phyloP scores from a whole-genome alignment of 2,329 filamentous ascomycete species.

The Hymenoscyphus scutula region DNA sequence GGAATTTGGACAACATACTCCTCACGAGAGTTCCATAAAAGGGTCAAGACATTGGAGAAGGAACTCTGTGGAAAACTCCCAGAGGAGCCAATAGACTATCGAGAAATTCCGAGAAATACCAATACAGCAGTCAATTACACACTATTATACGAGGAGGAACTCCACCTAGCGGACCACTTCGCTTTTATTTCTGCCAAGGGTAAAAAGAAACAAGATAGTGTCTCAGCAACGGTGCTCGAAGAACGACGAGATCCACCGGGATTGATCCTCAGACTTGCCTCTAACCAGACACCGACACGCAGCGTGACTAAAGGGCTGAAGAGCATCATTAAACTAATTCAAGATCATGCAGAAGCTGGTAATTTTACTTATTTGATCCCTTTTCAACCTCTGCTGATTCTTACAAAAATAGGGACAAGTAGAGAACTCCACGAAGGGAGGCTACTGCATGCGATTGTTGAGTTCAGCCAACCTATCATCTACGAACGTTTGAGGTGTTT shows the following conservation, averaged over 20 bases:
- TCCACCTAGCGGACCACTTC: constrained; percentile 28
- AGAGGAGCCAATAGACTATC: background rate
- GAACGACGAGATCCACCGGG: constrained; percentile 12
- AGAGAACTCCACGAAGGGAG: background rate
- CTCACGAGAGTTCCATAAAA: background rate
- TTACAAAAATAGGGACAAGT: background rate
- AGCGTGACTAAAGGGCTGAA: constrained; percentile 6
- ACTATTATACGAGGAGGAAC: constrained; percentile 21
- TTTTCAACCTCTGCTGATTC: background rate
- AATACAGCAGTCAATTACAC: background rate
- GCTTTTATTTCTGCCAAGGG: constrained; percentile 25
- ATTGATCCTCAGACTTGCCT: constrained; percentile 25
- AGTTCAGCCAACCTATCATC: constrained; percentile 10
- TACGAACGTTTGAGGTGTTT: constrained; percentile 4
- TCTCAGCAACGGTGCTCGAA: constrained; percentile 27
- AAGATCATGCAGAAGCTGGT: constrained; percentile 15
- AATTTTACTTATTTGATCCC: background rate
- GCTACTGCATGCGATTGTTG: constrained; percentile 11
- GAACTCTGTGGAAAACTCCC: background rate
- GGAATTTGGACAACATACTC: background rate
- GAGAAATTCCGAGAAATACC: background rate
- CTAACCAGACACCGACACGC: constrained; percentile 19
- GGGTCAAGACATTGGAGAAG: background rate
- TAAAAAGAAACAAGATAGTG: constrained; percentile 8
- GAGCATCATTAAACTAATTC: constrained; percentile 8